Conservation (phyloP, 345 rosid species). For the Camelina neglecta region DNA sequence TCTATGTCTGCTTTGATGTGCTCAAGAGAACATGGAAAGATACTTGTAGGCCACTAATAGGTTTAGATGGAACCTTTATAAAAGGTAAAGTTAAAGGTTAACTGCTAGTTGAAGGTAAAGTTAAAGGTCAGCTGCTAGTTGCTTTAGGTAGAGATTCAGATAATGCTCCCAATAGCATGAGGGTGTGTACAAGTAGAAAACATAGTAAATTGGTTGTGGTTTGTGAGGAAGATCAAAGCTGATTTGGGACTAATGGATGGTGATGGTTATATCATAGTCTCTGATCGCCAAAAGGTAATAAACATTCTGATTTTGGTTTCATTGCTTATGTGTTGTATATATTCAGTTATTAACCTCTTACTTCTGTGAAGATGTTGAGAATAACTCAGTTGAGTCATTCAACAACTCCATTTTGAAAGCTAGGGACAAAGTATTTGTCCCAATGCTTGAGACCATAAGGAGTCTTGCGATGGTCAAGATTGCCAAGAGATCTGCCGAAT, state of each 20-base stretch:
- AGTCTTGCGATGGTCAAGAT: not conserved
- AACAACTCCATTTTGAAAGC: not conserved
- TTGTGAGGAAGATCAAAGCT: not conserved
- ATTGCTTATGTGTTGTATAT: no score
- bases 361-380: no score
- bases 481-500: not conserved
- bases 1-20: not conserved
- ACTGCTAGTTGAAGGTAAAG: not conserved
- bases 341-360: no score
- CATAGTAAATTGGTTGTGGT: not conserved
- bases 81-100: not conserved
- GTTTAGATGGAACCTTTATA: not conserved
- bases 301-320: no score
- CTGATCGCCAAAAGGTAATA: no score
- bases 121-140: not conserved
- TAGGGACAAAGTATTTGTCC: not conserved
- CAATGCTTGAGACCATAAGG: not conserved
- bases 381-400: no score
- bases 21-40: not conserved
- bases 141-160: constrained; percentile 1
- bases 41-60: not conserved
- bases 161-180: not conserved
- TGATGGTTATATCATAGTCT: not conserved
- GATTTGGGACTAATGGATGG: not conserved
- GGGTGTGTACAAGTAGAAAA: not conserved